These are phyloP conservation scores for Petunia hybrid DNA, from an alignment of 305 asterid genomes.

Conservation along the genomic window DNA sequence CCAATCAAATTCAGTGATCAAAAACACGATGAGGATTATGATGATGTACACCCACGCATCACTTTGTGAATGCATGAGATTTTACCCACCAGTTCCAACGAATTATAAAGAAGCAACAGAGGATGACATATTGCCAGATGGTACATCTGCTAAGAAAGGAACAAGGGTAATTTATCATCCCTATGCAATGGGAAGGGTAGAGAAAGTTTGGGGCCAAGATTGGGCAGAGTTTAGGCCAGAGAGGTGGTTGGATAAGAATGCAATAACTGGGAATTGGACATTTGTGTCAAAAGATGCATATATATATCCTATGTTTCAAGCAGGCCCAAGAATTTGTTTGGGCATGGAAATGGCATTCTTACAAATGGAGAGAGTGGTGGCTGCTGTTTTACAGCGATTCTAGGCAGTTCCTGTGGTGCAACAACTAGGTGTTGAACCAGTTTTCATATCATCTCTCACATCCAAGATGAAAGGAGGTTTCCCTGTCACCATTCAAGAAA, in stretches of 20 bases:
- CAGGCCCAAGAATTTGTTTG: slow-evolving; percentile 35
- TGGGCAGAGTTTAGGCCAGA: slow-evolving; percentile 51
- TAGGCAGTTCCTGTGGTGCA: slow-evolving; percentile 50
- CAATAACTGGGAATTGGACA: slow-evolving; percentile 38
- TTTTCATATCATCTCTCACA: slow-evolving; percentile 36
- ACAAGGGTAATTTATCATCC: slow-evolving; percentile 56
- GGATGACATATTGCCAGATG: slow-evolving; percentile 42
- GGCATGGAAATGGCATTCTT: slow-evolving; percentile 47
- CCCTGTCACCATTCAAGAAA: slow-evolving; percentile 49
- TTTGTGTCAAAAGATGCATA: slow-evolving; percentile 45
- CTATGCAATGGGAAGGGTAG: slow-evolving; percentile 61
- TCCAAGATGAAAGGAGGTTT: slow-evolving; percentile 56
- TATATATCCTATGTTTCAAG: slow-evolving; percentile 60
- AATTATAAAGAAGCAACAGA: slow-evolving; percentile 45
- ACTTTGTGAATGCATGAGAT: slow-evolving; percentile 51
- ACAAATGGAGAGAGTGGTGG: slow-evolving; percentile 50
- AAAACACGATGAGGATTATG: slow-evolving; percentile 42
- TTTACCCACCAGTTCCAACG: slow-evolving; percentile 61
- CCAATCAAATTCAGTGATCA: slow-evolving; percentile 10
- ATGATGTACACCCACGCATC: slow-evolving; percentile 57
- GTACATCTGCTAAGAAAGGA: slow-evolving; percentile 49
- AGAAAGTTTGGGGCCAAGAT: slow-evolving; percentile 52
- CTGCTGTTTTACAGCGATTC: slow-evolving; percentile 49
- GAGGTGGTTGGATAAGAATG: slow-evolving; percentile 50
- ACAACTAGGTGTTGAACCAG: slow-evolving; percentile 45